phyloP scores from a whole-genome alignment of 2,329 filamentous ascomycete species.

The Botrytis paeoniae region DNA sequence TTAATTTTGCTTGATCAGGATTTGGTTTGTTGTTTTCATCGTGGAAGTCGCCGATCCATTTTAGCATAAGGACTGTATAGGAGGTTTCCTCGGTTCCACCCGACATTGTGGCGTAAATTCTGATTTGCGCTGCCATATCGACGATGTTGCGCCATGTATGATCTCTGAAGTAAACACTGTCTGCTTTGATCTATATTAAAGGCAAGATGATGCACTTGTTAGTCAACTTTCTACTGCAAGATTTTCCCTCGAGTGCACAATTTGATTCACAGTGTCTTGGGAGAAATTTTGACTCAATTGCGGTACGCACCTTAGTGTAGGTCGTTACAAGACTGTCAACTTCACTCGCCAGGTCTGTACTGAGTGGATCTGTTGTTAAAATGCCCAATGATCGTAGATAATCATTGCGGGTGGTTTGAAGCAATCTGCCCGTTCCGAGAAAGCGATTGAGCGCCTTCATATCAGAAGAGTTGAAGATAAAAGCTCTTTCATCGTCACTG shows the following conservation, averaged over 20 bases:
- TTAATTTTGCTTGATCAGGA: background rate
- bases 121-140: slow-evolving; percentile 5
- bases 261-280: background rate
- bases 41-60: slow-evolving; percentile 8
- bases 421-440: background rate
- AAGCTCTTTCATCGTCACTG: slow-evolving; percentile 2
- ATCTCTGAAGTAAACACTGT: slow-evolving; percentile 9
- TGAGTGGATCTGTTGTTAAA: background rate
- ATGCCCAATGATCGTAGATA: slow-evolving; percentile 4
- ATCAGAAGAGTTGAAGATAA: background rate
- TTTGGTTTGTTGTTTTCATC: background rate
- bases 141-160: background rate
- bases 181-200: background rate
- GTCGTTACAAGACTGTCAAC: background rate
- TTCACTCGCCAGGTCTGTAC: background rate
- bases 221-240: background rate
- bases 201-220: background rate
- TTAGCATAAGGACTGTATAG: background rate
- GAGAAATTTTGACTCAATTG: background rate
- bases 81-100: slow-evolving; percentile 8
- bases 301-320: background rate
- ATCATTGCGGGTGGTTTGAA: background rate
- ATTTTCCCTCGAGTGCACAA: background rate
- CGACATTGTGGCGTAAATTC: slow-evolving; percentile 5
- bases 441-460: slow-evolving; percentile 1